A percentile compares a stretch with the other conserved stretches of the same genome.
Evolutionary conservation across 495 filamentous ascomycete species (phyloP).

Genomic region (Penicillium macrosclerotiorum): DNA sequence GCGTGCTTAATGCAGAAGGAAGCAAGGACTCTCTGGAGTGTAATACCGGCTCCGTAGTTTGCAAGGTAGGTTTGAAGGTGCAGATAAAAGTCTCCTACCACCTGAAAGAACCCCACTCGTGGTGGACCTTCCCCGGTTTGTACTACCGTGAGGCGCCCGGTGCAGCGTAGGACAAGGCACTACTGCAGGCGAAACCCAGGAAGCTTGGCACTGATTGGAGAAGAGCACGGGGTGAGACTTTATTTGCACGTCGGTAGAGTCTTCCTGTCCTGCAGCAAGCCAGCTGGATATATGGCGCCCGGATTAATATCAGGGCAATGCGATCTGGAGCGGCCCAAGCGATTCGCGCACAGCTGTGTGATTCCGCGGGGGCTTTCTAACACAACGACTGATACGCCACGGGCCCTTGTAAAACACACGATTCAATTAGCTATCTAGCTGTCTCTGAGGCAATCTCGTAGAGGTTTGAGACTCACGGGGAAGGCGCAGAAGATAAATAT

Average conservation of each 20-base stretch:
- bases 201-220: slow-evolving; percentile 5
- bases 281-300: background rate
- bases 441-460: background rate
- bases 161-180: slow-evolving; percentile 12
- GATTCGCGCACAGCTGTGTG: background rate
- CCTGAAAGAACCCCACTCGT: background rate
- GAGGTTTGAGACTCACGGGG: background rate
- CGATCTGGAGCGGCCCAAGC: background rate
- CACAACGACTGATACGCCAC: background rate
- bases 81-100: slow-evolving; percentile 11
- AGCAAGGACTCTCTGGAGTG: background rate
- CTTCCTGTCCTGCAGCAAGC: too few relatives aligned
- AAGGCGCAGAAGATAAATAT: background rate
- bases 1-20: background rate
- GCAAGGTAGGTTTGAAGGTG: background rate
- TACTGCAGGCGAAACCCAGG: slow-evolving; percentile 11
- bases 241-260: background rate
- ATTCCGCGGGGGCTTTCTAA: background rate
- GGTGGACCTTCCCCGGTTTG: slow-evolving; percentile 12
- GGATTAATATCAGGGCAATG: background rate
- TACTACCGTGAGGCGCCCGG: slow-evolving; percentile 13
- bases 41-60: slow-evolving; percentile 5
- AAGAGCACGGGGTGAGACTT: background rate
- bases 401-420: background rate
- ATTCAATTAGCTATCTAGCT: too few relatives aligned